Evolutionary conservation across 345 rosid genomes (phyloP).

Genomic region (Hirschfeldia incana): DNA sequence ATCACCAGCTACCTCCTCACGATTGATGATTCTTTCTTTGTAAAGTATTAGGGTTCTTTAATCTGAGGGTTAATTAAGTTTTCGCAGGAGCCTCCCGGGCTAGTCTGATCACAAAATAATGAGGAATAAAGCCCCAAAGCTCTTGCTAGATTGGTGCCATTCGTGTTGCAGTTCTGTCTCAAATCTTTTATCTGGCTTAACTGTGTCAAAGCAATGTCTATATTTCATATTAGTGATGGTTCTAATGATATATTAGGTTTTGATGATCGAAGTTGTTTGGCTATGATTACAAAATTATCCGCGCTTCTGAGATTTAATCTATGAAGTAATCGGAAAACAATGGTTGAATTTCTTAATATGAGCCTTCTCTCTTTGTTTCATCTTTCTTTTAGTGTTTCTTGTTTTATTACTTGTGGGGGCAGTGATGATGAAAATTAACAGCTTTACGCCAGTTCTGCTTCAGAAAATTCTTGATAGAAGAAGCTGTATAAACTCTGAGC

Average conservation of each 20-base stretch:
- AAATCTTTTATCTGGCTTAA: constrained; percentile 34
- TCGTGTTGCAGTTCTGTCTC: constrained; percentile 66
- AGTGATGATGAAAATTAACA: not conserved
- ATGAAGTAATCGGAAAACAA: constrained; percentile 53
- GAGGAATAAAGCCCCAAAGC: constrained; percentile 69
- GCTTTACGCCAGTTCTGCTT: not conserved
- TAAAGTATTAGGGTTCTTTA: not conserved
- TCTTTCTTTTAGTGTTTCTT: not conserved
- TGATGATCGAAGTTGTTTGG: constrained; percentile 4
- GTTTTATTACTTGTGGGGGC: not conserved
- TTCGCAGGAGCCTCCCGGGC: constrained; percentile 63
- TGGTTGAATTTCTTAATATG: constrained; percentile 87
- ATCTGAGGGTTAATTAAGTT: not conserved
- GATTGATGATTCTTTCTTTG: not conserved
- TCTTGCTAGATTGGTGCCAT: constrained; percentile 58
- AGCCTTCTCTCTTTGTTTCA: constrained; percentile 38
- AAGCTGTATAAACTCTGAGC: not conserved
- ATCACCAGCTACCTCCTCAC: too few relatives aligned
- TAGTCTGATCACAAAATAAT: constrained; percentile 40
- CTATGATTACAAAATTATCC: constrained; percentile 65
- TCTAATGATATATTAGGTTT: not conserved
- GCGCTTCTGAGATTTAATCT: constrained; percentile 69
- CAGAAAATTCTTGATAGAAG: not conserved
- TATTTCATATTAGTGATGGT: constrained; percentile 7
- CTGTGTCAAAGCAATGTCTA: constrained; percentile 70